Evolutionary conservation across 257 asterid species (phyloP), one percentile per base, ranked within the genome.

Genomic region (Nicotiana sylvestris): DNA sequence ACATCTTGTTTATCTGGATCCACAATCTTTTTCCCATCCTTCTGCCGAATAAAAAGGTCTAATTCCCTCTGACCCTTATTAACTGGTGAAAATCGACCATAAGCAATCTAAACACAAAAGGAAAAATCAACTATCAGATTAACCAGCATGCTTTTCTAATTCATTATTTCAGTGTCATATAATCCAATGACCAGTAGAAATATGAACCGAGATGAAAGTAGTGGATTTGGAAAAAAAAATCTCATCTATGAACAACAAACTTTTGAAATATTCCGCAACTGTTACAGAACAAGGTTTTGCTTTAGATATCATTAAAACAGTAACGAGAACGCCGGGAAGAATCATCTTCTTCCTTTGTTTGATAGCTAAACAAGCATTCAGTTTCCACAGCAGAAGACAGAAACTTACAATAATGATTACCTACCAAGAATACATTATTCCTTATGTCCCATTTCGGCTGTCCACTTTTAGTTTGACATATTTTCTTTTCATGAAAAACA

Each of bases 1-100:
- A 89, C 87, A 0, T 92, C 93, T 87, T 89, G 93, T 87, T 89
- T 91, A 83, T 91, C 92, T 17, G 98, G 97, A 86, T 92, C 98
- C 86, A 92, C 90, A 81, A 95, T 90, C 85, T 93, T 93, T 62
- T 87, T 90, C 56, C 97, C 98, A 84, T 90, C 93, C 85, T 85
- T 91, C 61, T 90, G 88, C 81, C 86, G 92, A 46, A 93, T 85
- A 86, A 93, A 95, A 43, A 91, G 88, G 87, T 93, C 97, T n/a
- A 93, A 74, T 67, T 93, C 98, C 80, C 97, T 89, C 78, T 84
- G 84, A 70, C 95, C 91, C 77, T 90, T 90, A 32, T 84, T 88
- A 33, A 92, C 93, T 62, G 88, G 86, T 46, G 92, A 89, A 86
- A 88, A 89, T 32, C 97, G 94, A 30, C 94, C 97, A 86, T 87